Base-by-base conservation (phyloP, 306 rosid genomes). In the Pterocarpus santalinus region DNA sequence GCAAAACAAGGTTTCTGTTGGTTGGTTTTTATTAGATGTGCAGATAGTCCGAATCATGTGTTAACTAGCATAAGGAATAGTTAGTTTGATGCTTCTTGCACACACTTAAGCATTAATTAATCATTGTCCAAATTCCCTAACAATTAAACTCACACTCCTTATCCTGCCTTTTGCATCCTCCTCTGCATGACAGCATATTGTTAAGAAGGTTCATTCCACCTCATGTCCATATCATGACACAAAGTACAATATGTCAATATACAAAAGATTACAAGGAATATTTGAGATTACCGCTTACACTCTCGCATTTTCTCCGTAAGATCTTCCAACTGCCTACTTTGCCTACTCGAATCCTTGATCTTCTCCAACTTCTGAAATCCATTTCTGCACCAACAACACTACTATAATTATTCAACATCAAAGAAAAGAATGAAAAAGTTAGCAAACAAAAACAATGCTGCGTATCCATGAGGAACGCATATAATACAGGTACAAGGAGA, bases 321-420 rank as follows among this genome's bases (percentile, higher is more conserved):
- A 75, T 95, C 97, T 86, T 95, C 99, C 90, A 95, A 78, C 90
- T 93, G 96, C 80, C 98, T 64, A 82, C 96, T 91, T 83, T 86
- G 86, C 85, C 99, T 87, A 78, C 84, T 90, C 3, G 97, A 85
- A 46, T 95, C 99, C 90, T 93, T 95, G 62, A 95, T 90, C 91
- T 91, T 95, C 87, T 95, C 98, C 97, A 95, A 57, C 86, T 93
- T 95, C 88, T 95, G 99, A 82, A 95, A 95, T 22, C 98, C 99
- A 90, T 95, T 93, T 74, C 99, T 95, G 88, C n/a, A 76, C 46
- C 38, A 70, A 55, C 72, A 56, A 34, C 33, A 49, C 65, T 30
- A 34, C 12, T 12, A 17, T 60, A 1, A 71, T 55, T 14, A 2
- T 49, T 65, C 6, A 6, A 0, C 8, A 71, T 47, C n/a, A 9